These are phyloP conservation scores for Nigrospora sphaerica DNA, from an alignment of 2,329 filamentous ascomycete species.

Conservation along the genomic window DNA sequence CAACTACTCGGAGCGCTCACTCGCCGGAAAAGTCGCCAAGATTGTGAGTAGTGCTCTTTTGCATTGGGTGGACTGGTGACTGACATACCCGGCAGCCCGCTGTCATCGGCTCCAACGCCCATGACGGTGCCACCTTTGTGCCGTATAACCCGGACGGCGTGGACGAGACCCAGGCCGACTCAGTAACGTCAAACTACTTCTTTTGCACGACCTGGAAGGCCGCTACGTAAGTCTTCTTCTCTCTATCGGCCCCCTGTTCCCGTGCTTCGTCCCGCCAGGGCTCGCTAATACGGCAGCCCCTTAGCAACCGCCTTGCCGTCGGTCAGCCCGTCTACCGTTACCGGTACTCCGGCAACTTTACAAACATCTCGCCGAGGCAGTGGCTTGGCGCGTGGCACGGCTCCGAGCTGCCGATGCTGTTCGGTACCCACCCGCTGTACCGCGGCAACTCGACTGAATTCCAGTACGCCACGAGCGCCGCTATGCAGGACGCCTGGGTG, in stretches of 20 bases:
- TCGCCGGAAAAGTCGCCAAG: slow-evolving; percentile 14
- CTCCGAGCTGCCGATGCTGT: slow-evolving; percentile 5
- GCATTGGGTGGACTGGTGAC: not conserved
- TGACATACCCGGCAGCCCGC: slow-evolving; percentile 8
- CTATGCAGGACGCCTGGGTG: slow-evolving; percentile 6
- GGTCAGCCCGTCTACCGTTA: slow-evolving; percentile 28
- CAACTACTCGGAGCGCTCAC: slow-evolving; percentile 18
- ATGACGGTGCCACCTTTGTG: slow-evolving; percentile 15
- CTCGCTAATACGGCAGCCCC: not conserved
- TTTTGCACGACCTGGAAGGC: slow-evolving; percentile 13
- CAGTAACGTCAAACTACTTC: slow-evolving; percentile 8
- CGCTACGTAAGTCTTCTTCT: slow-evolving; percentile 8
- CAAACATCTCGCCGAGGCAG: slow-evolving; percentile 4
- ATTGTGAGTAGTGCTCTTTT: slow-evolving; percentile 18
- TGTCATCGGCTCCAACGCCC: slow-evolving; percentile 14
- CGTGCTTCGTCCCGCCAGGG: not conserved
- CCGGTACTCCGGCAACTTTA: slow-evolving; percentile 25
- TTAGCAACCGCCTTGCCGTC: slow-evolving; percentile 14
- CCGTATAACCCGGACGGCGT: slow-evolving; percentile 6
- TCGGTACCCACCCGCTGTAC: slow-evolving; percentile 4
- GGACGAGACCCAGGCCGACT: slow-evolving; percentile 7
- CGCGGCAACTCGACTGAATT: slow-evolving; percentile 3
- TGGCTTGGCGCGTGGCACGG: slow-evolving; percentile 6
- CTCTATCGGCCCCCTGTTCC: slow-evolving; percentile 5
- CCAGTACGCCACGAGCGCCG: slow-evolving; percentile 2